Base-by-base conservation (phyloP, 129 eudicot species). In the Heracleum sosnowskyi region DNA sequence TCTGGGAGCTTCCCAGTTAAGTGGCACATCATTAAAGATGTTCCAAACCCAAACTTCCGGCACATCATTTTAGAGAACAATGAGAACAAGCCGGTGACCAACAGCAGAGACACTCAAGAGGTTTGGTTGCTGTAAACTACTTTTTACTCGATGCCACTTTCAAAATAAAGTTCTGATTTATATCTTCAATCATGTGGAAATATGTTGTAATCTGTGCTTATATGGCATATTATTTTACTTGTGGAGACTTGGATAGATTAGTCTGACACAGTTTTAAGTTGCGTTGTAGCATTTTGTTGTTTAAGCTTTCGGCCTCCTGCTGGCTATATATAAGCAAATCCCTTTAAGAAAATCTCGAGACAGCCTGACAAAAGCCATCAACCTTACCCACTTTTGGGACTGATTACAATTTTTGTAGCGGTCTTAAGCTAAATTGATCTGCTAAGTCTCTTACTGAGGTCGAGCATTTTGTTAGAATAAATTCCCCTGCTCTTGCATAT, bases 41-140 rank as follows among this genome's bases (percentile, higher is more conserved):
- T 95, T 69, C 96, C 98, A 34, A 95, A 95, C 82, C 92, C 94
- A 46, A 86, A 81, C 74, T 88, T 95, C n/a, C 88, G 97, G 83
- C 97, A 95, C 78, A 87, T 91, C 79, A 90, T 88, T 76, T 80
- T 95, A 78, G 98, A 95, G 85, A 90, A 91, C 85, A 95, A 95
- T 8, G 96, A 95, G 90, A 82, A 91, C 70, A 95, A 94, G 85
- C 97, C 98, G 41, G 97, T 91, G 76, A 95, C 98, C 51, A 91
- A 91, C 81, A 91, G 97, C 86, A 87, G 98, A 69, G 98, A 95
- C 76, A 95, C 98, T 40, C 97, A 91, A 83, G 97, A 95, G 96
- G 98, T 95, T 76, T 64, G 71, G 12, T 78, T 26, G 35, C 18
- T 62, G 34, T n/a, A 26, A 7, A 72, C 39, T 13, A 35, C 11